These are phyloP conservation scores for Fusarium oxysporum DNA, from an alignment of 2,329 filamentous ascomycete species.

Conservation along the genomic window DNA sequence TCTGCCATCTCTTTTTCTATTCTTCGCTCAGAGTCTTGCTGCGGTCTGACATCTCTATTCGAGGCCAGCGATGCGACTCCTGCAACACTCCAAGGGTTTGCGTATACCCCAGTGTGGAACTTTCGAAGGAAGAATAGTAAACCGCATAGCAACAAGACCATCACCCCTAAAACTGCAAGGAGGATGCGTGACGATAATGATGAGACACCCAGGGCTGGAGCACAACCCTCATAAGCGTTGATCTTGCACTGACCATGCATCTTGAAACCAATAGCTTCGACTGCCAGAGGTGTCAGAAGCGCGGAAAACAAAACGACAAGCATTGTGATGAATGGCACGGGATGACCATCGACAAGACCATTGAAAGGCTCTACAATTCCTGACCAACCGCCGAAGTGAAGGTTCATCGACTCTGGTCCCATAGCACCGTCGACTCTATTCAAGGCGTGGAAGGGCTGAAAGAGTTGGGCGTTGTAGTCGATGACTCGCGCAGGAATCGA, in stretches of 20 bases:
- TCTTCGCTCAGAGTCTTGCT: constrained; percentile 33
- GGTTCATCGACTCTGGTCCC: constrained; percentile 57
- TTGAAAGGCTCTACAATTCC: constrained; percentile 52
- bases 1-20: constrained; percentile 44
- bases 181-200: constrained; percentile 29
- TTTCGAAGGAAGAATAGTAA: constrained; percentile 38
- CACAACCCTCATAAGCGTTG: constrained; percentile 35
- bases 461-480: constrained; percentile 57
- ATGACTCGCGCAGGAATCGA: constrained; percentile 58
- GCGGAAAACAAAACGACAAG: constrained; percentile 42
- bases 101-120: constrained; percentile 40
- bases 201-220: constrained; percentile 41
- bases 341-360: constrained; percentile 48
- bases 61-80: constrained; percentile 43
- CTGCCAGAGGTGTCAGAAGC: constrained; percentile 38
- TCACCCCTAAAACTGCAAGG: constrained; percentile 36
- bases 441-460: constrained; percentile 60
- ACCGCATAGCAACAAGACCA: constrained; percentile 34
- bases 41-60: constrained; percentile 39
- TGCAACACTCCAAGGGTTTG: constrained; percentile 51
- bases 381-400: constrained; percentile 55
- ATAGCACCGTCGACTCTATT: constrained; percentile 52
- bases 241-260: constrained; percentile 42
- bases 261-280: constrained; percentile 44
- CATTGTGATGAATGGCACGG: constrained; percentile 43